A percentile compares a stretch with the other conserved stretches of the same genome.
Conservation (phyloP, 352 stramenopile genomes). For the Pythium aquatile region DNA sequence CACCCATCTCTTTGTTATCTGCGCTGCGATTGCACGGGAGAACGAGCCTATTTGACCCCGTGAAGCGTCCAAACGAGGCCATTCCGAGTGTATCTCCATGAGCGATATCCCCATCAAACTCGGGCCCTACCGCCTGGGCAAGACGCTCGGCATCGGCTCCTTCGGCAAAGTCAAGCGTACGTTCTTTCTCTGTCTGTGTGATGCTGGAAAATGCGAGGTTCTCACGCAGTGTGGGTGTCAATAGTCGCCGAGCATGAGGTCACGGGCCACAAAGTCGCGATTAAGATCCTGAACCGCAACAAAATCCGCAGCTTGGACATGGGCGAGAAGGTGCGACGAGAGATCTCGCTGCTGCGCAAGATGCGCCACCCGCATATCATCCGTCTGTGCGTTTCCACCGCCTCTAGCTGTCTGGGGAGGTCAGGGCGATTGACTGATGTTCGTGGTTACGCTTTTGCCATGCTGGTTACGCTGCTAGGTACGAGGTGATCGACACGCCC, state of each 20-base stretch:
- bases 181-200: conserved; percentile 21
- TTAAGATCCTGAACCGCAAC: conserved; percentile 99
- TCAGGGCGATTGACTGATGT: neutral
- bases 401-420: neutral
- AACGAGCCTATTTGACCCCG: neutral
- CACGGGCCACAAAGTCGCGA: conserved; percentile 98
- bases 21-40: neutral
- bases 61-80: neutral
- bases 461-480: conserved; percentile 38
- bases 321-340: conserved; percentile 98
- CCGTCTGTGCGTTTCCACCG: conserved; percentile 96
- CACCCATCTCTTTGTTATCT: neutral
- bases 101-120: conserved; percentile 38
- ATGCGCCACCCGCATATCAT: conserved; percentile 99
- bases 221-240: neutral
- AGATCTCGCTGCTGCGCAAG: conserved; percentile 99
- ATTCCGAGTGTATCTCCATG: neutral
- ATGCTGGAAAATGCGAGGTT: neutral
- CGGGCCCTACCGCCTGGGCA: conserved; percentile 97
- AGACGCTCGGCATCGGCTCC: conserved; percentile 99
- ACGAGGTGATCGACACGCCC: conserved; percentile 98
- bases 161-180: conserved; percentile 99
- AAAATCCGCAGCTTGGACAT: conserved; percentile 99
- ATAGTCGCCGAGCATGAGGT: conserved; percentile 97
- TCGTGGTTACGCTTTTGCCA: neutral